Evolutionary conservation across 495 filamentous ascomycete species (phyloP).

Genomic region (Penicillium malachiteum): DNA sequence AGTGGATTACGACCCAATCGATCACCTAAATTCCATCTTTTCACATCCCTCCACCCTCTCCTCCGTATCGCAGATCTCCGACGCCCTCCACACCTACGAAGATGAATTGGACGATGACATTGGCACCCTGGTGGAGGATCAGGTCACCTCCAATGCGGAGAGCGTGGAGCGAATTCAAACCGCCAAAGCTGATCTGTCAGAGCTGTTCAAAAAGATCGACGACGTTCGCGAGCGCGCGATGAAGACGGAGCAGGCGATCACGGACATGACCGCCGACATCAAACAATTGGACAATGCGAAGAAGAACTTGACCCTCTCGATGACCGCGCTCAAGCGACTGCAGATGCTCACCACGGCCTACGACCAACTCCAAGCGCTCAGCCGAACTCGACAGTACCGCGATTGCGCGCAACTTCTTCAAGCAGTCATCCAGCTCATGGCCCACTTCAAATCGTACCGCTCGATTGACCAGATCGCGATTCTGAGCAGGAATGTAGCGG

Average conservation of each 20-base stretch:
- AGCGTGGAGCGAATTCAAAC: constrained; percentile 86
- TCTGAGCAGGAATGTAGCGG: constrained; percentile 87
- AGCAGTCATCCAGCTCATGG: constrained; percentile 96
- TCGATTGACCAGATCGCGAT: constrained; percentile 98
- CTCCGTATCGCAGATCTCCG: constrained; percentile 68
- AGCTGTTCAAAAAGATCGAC: constrained; percentile 94
- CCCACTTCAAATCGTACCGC: constrained; percentile 96
- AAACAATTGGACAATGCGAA: constrained; percentile 97
- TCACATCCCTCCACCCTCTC: constrained; percentile 85
- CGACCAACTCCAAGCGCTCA: constrained; percentile 85
- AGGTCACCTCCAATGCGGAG: constrained; percentile 82
- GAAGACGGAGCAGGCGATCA: constrained; percentile 92
- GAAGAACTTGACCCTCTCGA: constrained; percentile 91
- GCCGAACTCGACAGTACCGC: constrained; percentile 85
- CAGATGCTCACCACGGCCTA: constrained; percentile 99
- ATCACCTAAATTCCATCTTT: constrained; percentile 92
- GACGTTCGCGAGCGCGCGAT: constrained; percentile 85
- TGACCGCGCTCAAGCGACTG: constrained; percentile 95
- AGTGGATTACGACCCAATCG: constrained; percentile 94
- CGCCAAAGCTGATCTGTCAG: constrained; percentile 83
- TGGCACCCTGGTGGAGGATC: constrained; percentile 68
- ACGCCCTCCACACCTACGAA: constrained; percentile 72
- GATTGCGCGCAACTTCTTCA: constrained; percentile 95
- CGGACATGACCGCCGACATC: constrained; percentile 98
- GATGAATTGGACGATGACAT: constrained; percentile 84